Evolutionary conservation across 2,329 filamentous ascomycete species (phyloP).

Genomic region (Aspergillus proliferans): DNA sequence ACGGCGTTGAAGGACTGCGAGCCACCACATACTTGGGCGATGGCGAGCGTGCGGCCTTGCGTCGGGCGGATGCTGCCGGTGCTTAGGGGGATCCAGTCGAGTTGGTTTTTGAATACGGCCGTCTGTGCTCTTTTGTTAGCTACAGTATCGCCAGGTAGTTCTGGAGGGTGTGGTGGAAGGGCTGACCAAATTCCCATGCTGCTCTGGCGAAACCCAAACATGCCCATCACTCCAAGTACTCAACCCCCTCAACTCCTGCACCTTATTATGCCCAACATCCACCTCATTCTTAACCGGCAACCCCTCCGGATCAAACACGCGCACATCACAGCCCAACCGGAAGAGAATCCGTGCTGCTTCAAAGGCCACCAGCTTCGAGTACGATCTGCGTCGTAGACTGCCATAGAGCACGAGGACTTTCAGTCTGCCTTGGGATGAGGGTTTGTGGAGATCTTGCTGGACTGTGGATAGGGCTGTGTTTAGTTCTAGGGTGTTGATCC

Average conservation of each 20-base stretch:
- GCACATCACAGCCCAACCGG: constrained; percentile 60
- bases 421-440: constrained; percentile 34
- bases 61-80: constrained; percentile 59
- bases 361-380: constrained; percentile 54
- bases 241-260: constrained; percentile 57
- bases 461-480: constrained; percentile 48
- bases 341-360: constrained; percentile 57
- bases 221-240: constrained; percentile 62
- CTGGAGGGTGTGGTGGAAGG: not conserved
- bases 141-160: no score
- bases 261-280: constrained; percentile 53
- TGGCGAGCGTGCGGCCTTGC: constrained; percentile 57
- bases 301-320: constrained; percentile 53
- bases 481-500: constrained; percentile 53
- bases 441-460: constrained; percentile 37
- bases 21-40: constrained; percentile 59
- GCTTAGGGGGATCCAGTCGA: constrained; percentile 62
- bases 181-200: constrained; percentile 57
- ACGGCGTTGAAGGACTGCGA: constrained; percentile 64
- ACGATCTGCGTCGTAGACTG: constrained; percentile 53
- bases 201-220: constrained; percentile 60
- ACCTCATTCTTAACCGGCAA: constrained; percentile 60
- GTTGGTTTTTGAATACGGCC: constrained; percentile 63
- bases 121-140: constrained; percentile 36
- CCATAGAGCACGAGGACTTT: constrained; percentile 58